Conservation (phyloP, 2,329 filamentous ascomycete genomes). For the Calonectria crousiana region DNA sequence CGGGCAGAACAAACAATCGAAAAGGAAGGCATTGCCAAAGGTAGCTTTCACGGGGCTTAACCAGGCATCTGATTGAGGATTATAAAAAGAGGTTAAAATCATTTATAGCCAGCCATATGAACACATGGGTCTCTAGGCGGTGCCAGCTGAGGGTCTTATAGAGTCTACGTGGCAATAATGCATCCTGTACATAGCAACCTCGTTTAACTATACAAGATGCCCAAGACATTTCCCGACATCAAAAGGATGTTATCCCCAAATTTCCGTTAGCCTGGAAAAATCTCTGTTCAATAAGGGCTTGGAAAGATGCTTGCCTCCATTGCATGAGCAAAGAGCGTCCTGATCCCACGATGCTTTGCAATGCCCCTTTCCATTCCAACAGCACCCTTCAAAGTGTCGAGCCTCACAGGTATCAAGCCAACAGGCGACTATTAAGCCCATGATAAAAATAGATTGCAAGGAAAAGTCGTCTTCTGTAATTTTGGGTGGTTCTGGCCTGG, state of each 20-base stretch:
- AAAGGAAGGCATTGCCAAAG: neutral
- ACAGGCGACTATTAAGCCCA: too few relatives aligned
- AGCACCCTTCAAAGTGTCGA: too few relatives aligned
- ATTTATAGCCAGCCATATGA: neutral
- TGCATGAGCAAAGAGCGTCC: neutral
- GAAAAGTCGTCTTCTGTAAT: too few relatives aligned
- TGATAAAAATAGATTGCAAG: too few relatives aligned
- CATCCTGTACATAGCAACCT: too few relatives aligned
- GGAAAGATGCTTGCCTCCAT: neutral
- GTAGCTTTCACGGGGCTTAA: neutral
- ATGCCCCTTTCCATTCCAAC: conserved; percentile 22
- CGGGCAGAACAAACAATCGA: too few relatives aligned
- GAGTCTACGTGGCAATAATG: fast-evolving
- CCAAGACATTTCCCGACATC: too few relatives aligned
- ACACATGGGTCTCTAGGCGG: too few relatives aligned
- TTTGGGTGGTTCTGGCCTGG: too few relatives aligned
- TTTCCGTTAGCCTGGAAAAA: neutral
- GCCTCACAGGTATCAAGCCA: too few relatives aligned
- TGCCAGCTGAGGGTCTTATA: neutral
- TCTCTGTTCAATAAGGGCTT: conserved; percentile 10
- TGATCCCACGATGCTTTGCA: conserved; percentile 26
- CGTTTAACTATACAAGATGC: too few relatives aligned
- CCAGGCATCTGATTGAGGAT: neutral
- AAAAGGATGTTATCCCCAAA: too few relatives aligned
- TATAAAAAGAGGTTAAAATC: neutral